Percentiles rank a stretch among this genome's conserved stretches.
phyloP scores from a whole-genome alignment of 2,329 filamentous ascomycete genomes.

The Colletotrichum sp. region DNA sequence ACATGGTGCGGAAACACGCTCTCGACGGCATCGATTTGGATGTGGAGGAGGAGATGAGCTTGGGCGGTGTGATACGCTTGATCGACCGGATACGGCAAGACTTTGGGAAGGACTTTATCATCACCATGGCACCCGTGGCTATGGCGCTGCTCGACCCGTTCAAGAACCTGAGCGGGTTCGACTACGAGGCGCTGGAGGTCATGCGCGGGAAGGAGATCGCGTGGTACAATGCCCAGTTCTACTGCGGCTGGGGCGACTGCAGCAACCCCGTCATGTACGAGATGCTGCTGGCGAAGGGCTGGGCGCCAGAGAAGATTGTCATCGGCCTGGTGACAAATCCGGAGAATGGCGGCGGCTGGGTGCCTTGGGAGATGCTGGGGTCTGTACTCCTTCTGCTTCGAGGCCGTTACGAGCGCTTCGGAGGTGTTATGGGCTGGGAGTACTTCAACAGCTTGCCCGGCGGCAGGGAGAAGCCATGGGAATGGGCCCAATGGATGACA shows the following conservation, averaged over 20 bases:
- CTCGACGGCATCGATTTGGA: conserved; percentile 80
- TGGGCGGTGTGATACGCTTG: conserved; percentile 69
- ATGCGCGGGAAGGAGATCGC: conserved; percentile 69
- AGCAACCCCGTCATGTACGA: conserved; percentile 53
- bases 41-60: conserved; percentile 77
- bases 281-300: conserved; percentile 64
- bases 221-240: conserved; percentile 94
- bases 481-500: conserved; percentile 78
- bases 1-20: conserved; percentile 64
- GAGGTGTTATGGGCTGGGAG: conserved; percentile 94
- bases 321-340: conserved; percentile 83
- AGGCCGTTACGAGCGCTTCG: conserved; percentile 70
- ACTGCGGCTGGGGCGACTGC: conserved; percentile 82
- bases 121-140: conserved; percentile 83
- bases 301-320: conserved; percentile 76
- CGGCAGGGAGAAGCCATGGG: conserved; percentile 68
- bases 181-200: conserved; percentile 76
- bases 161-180: conserved; percentile 79
- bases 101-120: conserved; percentile 74
- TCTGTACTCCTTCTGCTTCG: conserved; percentile 46
- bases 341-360: conserved; percentile 67
- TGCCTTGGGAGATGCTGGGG: conserved; percentile 52
- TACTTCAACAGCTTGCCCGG: conserved; percentile 85
- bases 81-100: conserved; percentile 72
- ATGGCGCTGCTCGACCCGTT: conserved; percentile 65